Percentiles rank a stretch among this genome's conserved stretches.
Conservation (phyloP, 306 rosid species). For the Casuarina cunninghamiana region DNA sequence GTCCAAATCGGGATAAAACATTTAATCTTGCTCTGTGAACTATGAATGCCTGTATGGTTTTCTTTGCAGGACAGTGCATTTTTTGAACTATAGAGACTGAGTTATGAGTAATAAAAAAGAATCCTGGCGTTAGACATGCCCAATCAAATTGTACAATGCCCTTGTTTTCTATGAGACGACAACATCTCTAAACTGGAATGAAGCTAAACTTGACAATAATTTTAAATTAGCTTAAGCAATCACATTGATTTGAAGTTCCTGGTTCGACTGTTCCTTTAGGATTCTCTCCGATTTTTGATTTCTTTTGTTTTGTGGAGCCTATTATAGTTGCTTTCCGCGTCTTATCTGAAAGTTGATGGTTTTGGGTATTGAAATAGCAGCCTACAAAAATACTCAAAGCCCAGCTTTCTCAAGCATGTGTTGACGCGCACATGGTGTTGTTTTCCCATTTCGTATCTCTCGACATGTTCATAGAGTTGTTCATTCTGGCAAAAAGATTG, state of each 20-base stretch:
- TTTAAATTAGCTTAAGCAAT: slow-evolving; percentile 7
- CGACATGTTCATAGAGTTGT: no score
- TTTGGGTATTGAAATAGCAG: no score
- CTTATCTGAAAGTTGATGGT: no score
- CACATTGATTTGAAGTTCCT: background rate
- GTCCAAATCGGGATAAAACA: slow-evolving; percentile 24
- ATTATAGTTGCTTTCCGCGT: no score
- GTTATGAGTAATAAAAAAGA: slow-evolving; percentile 47
- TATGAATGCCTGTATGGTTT: slow-evolving; percentile 25
- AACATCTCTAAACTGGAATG: background rate
- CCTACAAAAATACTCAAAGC: no score
- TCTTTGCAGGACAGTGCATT: slow-evolving; percentile 23
- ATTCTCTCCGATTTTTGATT: no score
- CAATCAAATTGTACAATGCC: background rate
- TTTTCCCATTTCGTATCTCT: no score
- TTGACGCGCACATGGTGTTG: no score
- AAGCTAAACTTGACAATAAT: background rate
- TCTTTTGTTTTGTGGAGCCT: no score
- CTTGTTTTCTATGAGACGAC: background rate
- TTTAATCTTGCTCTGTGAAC: slow-evolving; percentile 35
- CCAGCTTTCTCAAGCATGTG: no score
- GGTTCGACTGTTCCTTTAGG: no score
- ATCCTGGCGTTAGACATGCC: slow-evolving; percentile 15
- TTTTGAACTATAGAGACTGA: slow-evolving; percentile 36
- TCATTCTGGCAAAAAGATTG: no score